Conservation (phyloP, 768 basidiomycete genomes). For the Tulasnella sp. region DNA sequence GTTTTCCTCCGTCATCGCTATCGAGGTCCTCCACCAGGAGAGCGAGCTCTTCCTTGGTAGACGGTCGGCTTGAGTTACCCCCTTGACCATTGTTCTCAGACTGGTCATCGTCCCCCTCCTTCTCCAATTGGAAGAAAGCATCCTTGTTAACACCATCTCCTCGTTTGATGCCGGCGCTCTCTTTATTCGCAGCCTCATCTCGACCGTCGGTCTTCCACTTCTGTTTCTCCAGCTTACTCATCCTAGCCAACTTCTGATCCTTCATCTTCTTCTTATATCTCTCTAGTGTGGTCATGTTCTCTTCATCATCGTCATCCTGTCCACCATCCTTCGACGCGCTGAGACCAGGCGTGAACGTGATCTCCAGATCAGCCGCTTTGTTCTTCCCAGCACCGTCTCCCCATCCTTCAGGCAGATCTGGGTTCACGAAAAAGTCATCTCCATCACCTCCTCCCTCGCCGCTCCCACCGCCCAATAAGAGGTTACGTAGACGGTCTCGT, state of each 20-base stretch:
- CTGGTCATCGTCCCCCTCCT: constrained; percentile 34
- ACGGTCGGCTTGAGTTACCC: constrained; percentile 27
- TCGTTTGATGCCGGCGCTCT: constrained; percentile 2
- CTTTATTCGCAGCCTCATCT: constrained; percentile 25
- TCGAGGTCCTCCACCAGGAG: constrained; percentile 53
- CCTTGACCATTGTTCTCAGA: constrained; percentile 20
- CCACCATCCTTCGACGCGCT: constrained; percentile 34
- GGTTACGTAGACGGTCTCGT: constrained; percentile 46
- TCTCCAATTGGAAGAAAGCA: constrained; percentile 66
- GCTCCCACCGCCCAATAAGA: constrained; percentile 60
- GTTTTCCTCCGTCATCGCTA: constrained; percentile 43
- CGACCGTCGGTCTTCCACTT: constrained; percentile 25
- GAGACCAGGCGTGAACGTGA: constrained; percentile 88
- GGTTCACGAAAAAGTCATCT: constrained; percentile 28
- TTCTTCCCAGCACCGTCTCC: constrained; percentile 36
- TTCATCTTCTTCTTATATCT: constrained; percentile 82
- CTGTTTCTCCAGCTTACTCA: constrained; percentile 51
- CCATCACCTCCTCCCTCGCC: constrained; percentile 30
- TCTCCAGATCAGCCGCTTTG: constrained; percentile 77
- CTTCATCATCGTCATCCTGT: constrained; percentile 31
- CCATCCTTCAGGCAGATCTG: constrained; percentile 79
- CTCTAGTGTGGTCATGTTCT: constrained; percentile 83
- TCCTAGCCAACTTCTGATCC: constrained; percentile 78
- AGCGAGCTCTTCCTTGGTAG: constrained; percentile 58
- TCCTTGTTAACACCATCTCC: constrained; percentile 36